phyloP scores from a whole-genome alignment of 2,329 filamentous ascomycete genomes.

The Cordyceps tenuipes region DNA sequence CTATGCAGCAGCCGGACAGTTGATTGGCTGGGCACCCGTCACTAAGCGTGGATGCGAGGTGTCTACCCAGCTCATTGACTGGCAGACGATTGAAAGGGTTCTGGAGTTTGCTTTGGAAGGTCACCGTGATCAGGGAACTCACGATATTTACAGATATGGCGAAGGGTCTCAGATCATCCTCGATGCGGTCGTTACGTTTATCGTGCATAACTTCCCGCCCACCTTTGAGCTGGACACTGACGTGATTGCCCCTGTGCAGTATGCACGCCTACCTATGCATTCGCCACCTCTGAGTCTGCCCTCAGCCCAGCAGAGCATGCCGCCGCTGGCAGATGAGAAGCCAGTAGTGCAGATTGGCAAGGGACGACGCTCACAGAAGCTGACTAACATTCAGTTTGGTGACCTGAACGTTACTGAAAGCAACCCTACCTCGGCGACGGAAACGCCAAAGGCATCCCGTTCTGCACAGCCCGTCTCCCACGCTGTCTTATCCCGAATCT shows the following conservation, averaged over 20 bases:
- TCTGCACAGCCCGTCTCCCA: constrained; percentile 28
- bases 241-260: constrained; percentile 27
- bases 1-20: constrained; percentile 54
- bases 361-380: constrained; percentile 39
- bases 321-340: constrained; percentile 26
- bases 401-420: constrained; percentile 41
- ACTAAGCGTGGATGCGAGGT: constrained; percentile 51
- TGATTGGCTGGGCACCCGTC: constrained; percentile 48
- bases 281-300: constrained; percentile 13
- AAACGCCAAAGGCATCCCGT: constrained; percentile 17
- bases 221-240: constrained; percentile 51
- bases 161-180: constrained; percentile 47
- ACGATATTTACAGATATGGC: constrained; percentile 42
- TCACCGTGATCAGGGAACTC: constrained; percentile 25
- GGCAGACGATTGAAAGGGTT: constrained; percentile 53
- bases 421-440: constrained; percentile 20
- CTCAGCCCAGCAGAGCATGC: constrained; percentile 11
- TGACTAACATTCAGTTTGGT: constrained; percentile 63
- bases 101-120: constrained; percentile 49
- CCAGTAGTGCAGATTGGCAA: constrained; percentile 28
- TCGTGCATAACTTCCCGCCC: constrained; percentile 50
- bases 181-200: constrained; percentile 47
- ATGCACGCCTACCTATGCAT: constrained; percentile 31
- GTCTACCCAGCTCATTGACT: constrained; percentile 48
- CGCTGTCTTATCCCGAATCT: constrained; percentile 52